Evolutionary conservation across 805 yeast species (phyloP).

Genomic region (Ogataea ganodermae): DNA sequence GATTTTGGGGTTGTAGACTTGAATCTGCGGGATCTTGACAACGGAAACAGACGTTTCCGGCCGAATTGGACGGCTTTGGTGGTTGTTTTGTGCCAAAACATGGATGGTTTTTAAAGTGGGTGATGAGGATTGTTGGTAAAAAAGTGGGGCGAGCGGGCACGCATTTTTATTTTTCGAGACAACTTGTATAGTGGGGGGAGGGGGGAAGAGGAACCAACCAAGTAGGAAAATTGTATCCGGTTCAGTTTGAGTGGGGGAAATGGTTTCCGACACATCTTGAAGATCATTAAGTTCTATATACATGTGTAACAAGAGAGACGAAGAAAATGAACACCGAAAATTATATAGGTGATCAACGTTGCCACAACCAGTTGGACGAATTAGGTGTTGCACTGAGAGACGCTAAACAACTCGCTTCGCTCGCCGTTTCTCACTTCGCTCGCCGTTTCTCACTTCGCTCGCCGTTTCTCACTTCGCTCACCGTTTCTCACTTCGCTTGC

Average conservation of each 20-base stretch:
- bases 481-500: background rate
- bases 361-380: too few relatives aligned
- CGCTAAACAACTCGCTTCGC: background rate
- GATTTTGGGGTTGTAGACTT: slow-evolving; percentile 6
- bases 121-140: background rate
- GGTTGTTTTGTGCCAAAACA: slow-evolving; percentile 5
- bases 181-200: too few relatives aligned
- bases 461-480: background rate
- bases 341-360: too few relatives aligned
- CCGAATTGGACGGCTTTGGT: background rate
- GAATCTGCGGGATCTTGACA: background rate
- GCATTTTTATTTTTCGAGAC: background rate
- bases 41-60: background rate
- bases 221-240: too few relatives aligned
- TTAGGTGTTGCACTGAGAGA: too few relatives aligned
- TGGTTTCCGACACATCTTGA: too few relatives aligned
- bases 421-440: background rate
- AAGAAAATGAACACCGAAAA: too few relatives aligned
- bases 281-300: background rate
- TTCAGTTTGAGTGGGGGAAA: background rate
- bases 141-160: background rate
- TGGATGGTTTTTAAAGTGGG: background rate
- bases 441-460: background rate
- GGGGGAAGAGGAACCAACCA: background rate
- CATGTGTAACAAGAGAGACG: background rate